A percentile compares a stretch with the other conserved stretches of the same genome.
Conservation (phyloP, 257 asterid genomes). For the Capsicum baccatum region DNA sequence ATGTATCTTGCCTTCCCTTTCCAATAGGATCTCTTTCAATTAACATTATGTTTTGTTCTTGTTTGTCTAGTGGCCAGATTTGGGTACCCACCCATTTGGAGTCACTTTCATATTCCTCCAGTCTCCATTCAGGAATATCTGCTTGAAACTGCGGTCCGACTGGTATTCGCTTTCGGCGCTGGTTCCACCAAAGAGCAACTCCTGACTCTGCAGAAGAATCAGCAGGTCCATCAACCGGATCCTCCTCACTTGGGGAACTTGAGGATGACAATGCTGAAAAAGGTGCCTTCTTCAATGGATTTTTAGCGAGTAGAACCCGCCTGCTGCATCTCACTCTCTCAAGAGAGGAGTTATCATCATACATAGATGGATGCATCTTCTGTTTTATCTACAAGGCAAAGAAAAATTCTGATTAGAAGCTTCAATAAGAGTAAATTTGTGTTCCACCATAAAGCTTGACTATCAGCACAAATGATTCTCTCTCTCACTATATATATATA, state of each 20-base stretch:
- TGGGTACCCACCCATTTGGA: conserved; percentile 65
- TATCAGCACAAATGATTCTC: neutral
- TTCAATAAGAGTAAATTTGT: neutral
- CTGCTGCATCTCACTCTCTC: conserved; percentile 72
- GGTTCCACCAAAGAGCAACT: conserved; percentile 29
- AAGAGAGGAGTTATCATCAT: conserved; percentile 50
- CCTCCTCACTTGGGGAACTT: conserved; percentile 43
- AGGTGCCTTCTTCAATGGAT: conserved; percentile 42
- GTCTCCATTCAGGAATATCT: conserved; percentile 34
- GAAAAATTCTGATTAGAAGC: conserved; percentile 31
- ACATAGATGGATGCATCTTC: conserved; percentile 87
- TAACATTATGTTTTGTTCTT: conserved; percentile 55
- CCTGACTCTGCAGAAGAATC: conserved; percentile 47
- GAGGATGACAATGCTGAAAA: conserved; percentile 44
- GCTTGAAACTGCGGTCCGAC: conserved; percentile 34
- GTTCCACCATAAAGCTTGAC: neutral
- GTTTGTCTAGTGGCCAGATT: conserved; percentile 61
- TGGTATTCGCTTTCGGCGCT: conserved; percentile 32
- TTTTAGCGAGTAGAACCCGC: conserved; percentile 62
- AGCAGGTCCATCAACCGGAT: conserved; percentile 29
- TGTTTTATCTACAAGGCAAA: conserved; percentile 65
- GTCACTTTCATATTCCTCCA: conserved; percentile 27
- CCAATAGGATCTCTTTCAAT: conserved; percentile 65
- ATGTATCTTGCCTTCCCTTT: conserved; percentile 64
- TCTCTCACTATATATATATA: too few relatives aligned